Conservation (phyloP, 805 yeast genomes). For the Lipomyces starkeyi region DNA sequence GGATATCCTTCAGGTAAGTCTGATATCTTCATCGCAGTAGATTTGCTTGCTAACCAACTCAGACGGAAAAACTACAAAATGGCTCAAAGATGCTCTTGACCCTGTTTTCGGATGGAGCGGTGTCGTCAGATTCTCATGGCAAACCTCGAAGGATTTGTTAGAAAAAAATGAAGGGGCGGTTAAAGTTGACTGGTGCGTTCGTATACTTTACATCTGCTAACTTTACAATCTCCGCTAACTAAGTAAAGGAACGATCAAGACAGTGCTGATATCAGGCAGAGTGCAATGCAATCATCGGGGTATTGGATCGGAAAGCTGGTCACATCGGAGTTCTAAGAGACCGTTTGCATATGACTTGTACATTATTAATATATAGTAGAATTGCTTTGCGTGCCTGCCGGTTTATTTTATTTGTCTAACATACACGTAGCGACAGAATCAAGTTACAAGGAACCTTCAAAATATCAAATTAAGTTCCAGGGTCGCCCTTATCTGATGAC, state of each 20-base stretch:
- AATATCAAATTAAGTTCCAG: neutral
- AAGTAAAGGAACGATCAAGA: conserved; percentile 17
- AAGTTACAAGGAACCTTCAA: no score
- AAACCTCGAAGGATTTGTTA: conserved; percentile 80
- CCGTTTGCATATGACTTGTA: neutral
- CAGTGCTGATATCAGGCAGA: conserved; percentile 15
- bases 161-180: conserved; percentile 19
- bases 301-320: conserved; percentile 26
- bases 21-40: neutral
- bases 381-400: neutral
- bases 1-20: conserved; percentile 76
- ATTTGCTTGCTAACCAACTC: neutral
- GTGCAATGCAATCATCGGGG: conserved; percentile 7
- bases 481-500: conserved; percentile 8
- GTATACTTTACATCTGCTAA: neutral
- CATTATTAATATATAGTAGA: neutral
- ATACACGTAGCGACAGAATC: no score
- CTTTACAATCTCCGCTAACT: neutral
- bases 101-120: conserved; percentile 85
- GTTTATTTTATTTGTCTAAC: neutral
- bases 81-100: conserved; percentile 71
- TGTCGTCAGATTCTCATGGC: conserved; percentile 89
- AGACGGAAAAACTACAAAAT: conserved; percentile 82
- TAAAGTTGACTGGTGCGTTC: conserved; percentile 28
- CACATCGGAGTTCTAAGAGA: conserved; percentile 20